Conservation (phyloP, 2,329 filamentous ascomycete genomes). For the Beauveria sp. region DNA sequence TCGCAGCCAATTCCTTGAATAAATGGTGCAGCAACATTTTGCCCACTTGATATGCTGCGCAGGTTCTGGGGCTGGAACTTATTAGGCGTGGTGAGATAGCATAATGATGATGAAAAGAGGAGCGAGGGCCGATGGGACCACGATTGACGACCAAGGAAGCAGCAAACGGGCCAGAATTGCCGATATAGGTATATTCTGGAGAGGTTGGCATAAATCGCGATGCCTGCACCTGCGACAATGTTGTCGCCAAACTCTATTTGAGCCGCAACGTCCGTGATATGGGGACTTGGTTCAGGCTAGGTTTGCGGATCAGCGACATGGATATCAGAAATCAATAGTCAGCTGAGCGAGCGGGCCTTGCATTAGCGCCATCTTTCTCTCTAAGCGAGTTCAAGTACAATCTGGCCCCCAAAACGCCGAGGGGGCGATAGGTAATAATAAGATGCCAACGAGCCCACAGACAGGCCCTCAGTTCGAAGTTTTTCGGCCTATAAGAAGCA, state of each 20-base stretch:
- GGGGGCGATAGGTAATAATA: neutral
- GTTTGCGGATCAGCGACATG: neutral
- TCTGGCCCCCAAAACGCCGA: neutral
- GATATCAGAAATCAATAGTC: neutral
- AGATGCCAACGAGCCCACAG: neutral
- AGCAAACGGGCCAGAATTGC: neutral
- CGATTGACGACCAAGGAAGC: neutral
- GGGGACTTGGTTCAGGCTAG: neutral
- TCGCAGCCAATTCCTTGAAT: neutral
- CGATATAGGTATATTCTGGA: neutral
- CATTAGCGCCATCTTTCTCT: neutral
- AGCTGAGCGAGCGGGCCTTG: neutral
- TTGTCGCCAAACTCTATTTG: neutral
- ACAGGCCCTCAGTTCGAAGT: neutral
- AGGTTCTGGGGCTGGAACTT: neutral
- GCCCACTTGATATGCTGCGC: neutral
- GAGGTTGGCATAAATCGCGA: neutral
- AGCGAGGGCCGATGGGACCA: neutral
- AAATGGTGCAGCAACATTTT: neutral
- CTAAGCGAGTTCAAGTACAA: neutral
- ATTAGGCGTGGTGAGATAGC: neutral
- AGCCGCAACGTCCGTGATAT: neutral
- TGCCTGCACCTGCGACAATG: neutral
- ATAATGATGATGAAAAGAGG: neutral
- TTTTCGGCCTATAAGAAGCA: neutral